Percentiles rank a stretch among this genome's conserved stretches.
Evolutionary conservation across 345 rosid species (phyloP).

Genomic region (Eutrema heterophyllum): DNA sequence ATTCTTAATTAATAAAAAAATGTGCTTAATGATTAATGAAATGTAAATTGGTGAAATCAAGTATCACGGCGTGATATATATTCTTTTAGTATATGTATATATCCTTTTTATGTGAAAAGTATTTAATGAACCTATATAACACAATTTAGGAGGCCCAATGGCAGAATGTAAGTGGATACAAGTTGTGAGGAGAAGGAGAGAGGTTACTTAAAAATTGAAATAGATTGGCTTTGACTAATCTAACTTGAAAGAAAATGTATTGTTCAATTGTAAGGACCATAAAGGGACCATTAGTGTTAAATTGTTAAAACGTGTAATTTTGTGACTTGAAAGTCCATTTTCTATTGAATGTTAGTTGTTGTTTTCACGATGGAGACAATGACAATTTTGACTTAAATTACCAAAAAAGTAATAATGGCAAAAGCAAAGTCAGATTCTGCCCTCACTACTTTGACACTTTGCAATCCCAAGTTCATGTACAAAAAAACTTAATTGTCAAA

Average conservation of each 20-base stretch:
- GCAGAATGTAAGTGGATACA: neutral
- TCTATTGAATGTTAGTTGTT: neutral
- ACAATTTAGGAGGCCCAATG: neutral
- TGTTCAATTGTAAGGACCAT: constrained; percentile 19
- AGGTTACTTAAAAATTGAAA: neutral
- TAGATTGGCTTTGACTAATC: constrained; percentile 12
- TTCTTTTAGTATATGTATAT: too few relatives aligned
- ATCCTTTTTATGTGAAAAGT: too few relatives aligned
- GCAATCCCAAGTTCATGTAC: neutral
- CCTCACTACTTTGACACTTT: constrained; percentile 3
- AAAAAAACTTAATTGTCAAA: neutral
- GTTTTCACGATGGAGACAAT: constrained; percentile 10
- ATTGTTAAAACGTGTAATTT: neutral
- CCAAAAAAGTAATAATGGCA: neutral
- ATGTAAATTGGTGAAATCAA: too few relatives aligned
- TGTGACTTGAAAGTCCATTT: constrained; percentile 1
- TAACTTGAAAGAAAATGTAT: neutral
- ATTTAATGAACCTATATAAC: neutral
- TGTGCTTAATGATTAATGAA: too few relatives aligned
- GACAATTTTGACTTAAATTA: neutral
- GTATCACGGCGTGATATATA: too few relatives aligned
- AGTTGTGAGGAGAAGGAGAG: neutral
- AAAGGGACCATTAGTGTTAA: neutral
- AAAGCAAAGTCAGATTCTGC: constrained; percentile 8
- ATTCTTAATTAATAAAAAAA: too few relatives aligned